These are phyloP conservation scores for Sordaria brevicollis DNA, from an alignment of 495 filamentous ascomycete species.

Conservation along the genomic window DNA sequence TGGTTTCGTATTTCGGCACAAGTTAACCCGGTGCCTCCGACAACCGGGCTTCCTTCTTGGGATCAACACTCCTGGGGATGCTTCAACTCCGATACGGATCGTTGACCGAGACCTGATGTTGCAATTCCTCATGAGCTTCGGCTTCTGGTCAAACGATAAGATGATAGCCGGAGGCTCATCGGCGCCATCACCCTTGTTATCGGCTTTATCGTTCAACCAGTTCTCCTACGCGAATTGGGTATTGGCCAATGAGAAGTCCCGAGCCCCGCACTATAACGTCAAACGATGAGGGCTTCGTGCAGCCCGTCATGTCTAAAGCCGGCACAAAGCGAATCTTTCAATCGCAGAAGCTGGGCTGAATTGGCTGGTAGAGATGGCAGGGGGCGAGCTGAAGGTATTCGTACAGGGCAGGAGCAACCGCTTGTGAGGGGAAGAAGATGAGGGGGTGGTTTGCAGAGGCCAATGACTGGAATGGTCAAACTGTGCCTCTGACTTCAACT, in stretches of 20 bases:
- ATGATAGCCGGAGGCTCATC: not conserved
- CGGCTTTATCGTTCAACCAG: not conserved
- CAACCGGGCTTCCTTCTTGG: not conserved
- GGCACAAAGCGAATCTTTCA: constrained; percentile 15
- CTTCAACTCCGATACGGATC: not conserved
- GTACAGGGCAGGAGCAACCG: not conserved
- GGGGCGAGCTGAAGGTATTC: not conserved
- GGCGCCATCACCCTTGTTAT: not conserved
- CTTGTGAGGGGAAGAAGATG: not conserved
- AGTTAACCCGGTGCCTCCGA: not conserved
- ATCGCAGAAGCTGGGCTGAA: not conserved
- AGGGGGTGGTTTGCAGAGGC: not conserved
- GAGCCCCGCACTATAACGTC: constrained; percentile 2
- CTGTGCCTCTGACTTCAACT: not conserved
- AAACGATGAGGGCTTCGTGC: not conserved
- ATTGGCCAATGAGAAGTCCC: constrained; percentile 13
- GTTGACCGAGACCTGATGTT: not conserved
- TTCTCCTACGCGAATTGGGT: not conserved
- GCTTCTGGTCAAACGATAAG: not conserved
- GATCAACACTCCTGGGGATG: not conserved
- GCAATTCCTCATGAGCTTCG: not conserved
- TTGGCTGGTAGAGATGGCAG: not conserved
- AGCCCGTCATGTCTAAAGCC: constrained; percentile 13
- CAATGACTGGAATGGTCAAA: not conserved
- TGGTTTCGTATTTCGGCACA: not conserved